A percentile compares a stretch with the other conserved stretches of the same genome.
These are phyloP conservation scores for Aspergillus quadrilineatus DNA, from an alignment of 2,329 filamentous ascomycete species.

Conservation along the genomic window DNA sequence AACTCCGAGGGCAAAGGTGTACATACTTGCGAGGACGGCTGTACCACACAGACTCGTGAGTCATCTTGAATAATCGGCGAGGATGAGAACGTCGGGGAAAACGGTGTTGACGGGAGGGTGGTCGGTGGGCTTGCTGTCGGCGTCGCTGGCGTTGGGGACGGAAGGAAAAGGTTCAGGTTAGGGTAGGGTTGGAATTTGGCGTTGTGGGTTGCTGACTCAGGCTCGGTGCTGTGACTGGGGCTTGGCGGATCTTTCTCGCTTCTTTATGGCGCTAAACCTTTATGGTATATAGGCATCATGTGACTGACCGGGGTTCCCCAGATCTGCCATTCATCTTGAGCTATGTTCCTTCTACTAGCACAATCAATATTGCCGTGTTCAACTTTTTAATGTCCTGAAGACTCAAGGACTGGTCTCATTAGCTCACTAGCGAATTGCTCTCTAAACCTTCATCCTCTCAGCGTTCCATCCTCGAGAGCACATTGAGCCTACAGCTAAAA, in stretches of 20 bases:
- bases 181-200: conserved; percentile 9
- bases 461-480: too few relatives aligned
- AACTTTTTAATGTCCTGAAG: too few relatives aligned
- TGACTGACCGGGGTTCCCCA: neutral
- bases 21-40: conserved; percentile 87
- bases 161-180: conserved; percentile 15
- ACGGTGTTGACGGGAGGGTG: conserved; percentile 30
- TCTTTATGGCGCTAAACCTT: neutral
- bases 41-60: conserved; percentile 98
- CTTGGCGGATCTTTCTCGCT: conserved; percentile 1
- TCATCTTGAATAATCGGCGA: conserved; percentile 60
- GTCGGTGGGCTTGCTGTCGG: conserved; percentile 32
- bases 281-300: neutral
- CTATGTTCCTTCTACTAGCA: too few relatives aligned
- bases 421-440: too few relatives aligned
- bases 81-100: conserved; percentile 27
- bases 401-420: too few relatives aligned
- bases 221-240: neutral
- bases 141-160: conserved; percentile 29
- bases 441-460: too few relatives aligned
- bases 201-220: conserved; percentile 9
- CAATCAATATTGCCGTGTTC: too few relatives aligned
- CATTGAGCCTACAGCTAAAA: too few relatives aligned
- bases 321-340: neutral
- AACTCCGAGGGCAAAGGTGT: neutral